Conservation (phyloP, 176 grass and related monocot genomes). For the sorghum (Sorghum bicolor) region Sorghum_bicolor_NCBIv3 NC_012877.2:62366001-62366500, state of each 20-base stretch:
- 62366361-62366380: not conserved
- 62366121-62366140: not conserved
- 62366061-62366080: not conserved
- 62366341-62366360: not conserved
- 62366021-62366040: not conserved
- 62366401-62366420: not conserved
- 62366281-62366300: not conserved
- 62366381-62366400: not conserved
- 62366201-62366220: not conserved
- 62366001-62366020: not conserved
- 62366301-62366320: not conserved
- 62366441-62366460: too few species aligned
- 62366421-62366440: too few species aligned
- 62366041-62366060: not conserved
- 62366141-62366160: not conserved
- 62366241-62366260: not conserved
- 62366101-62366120: not conserved
- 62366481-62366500: too few species aligned
- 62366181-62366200: not conserved
- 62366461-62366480: too few species aligned
- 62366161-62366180: not conserved
- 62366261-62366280: not conserved
- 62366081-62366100: not conserved
- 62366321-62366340: not conserved
- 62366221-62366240: not conserved